Evolutionary conservation across 192 early-diverging fungal genomes (phyloP).

Genomic region (Mortierella claussenii): DNA sequence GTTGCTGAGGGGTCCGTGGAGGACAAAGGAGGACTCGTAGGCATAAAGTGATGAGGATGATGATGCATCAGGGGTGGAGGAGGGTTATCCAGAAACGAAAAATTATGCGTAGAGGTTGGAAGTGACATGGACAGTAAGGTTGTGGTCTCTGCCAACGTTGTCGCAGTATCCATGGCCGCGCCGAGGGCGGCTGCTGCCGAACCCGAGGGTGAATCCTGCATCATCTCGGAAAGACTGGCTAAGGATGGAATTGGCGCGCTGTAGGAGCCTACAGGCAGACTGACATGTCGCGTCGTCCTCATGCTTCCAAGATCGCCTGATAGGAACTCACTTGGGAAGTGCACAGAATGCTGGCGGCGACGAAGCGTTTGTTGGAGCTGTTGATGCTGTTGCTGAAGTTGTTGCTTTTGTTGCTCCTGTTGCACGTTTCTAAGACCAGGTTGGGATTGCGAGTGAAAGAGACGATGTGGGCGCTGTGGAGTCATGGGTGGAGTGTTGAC

Average conservation of each 20-base stretch:
- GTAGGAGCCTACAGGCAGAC: conserved; percentile 35
- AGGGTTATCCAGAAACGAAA: conserved; percentile 44
- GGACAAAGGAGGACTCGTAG: conserved; percentile 37
- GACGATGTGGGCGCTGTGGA: conserved; percentile 29
- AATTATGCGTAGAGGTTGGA: conserved; percentile 28
- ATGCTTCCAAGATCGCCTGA: conserved; percentile 30
- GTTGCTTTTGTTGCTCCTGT: conserved; percentile 43
- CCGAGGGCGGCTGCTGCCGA: background rate
- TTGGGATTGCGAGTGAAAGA: conserved; percentile 50
- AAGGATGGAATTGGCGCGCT: conserved; percentile 45
- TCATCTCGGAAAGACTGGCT: conserved; percentile 49
- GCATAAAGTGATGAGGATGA: conserved; percentile 29
- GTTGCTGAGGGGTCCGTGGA: conserved; percentile 26
- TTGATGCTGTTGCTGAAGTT: conserved; percentile 27
- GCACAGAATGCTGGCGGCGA: conserved; percentile 50
- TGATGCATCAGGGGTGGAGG: conserved; percentile 42
- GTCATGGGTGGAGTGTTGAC: conserved; percentile 28
- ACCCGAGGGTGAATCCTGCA: conserved; percentile 37
- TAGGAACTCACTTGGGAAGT: conserved; percentile 41
- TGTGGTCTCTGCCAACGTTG: conserved; percentile 26
- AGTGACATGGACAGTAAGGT: conserved; percentile 45
- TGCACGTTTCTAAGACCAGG: conserved; percentile 39
- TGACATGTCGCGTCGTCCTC: conserved; percentile 33
- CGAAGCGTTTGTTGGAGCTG: conserved; percentile 40
- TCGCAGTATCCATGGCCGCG: background rate